Evolutionary conservation across 148 eudicot genomes (phyloP), one percentile per base, ranked within the genome.

Genomic region (Dianthus caryophyllus): DNA sequence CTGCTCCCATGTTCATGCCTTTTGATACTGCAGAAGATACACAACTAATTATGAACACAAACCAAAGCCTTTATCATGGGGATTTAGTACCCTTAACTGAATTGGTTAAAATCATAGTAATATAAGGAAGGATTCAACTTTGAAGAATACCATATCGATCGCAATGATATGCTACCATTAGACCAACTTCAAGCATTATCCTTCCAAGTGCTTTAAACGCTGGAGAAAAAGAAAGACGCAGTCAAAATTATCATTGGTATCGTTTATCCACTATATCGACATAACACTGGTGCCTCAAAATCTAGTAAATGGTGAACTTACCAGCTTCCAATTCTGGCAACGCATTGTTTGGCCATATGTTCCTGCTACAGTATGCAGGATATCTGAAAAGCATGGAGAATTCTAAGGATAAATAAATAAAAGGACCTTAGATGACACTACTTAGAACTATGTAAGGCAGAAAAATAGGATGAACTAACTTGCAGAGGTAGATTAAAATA

Each of bases 121-220:
- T 26, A n/a, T 25, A 44, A 57, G 60, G 29, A 44, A 57, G 60
- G 29, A 47, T 48, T 46, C 13, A 58, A 57, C 20, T 22, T 65
- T n/a, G 51, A 61, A 69, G 44, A 60, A 56, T 79, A 93, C 98
- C 95, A 70, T 85, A 93, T 70, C 61, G 79, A 82, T 93, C 98
- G 58, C 98, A 89, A 58, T 93, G 96, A 82, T 81, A 80, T 59
- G 98, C 98, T 49, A 93, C 81, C 82, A 93, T 71, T 73, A 84
- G 75, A 30, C 98, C 96, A 38, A 93, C 88, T 77, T 93, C 90
- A 52, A 87, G 81, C 76, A 93, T 87, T 80, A 93, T 77, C 84
- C 77, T 82, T 73, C 98, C 98, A 75, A 93, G 84, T 68, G 91
- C 84, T 81, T 93, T 93, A 50, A 93, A 93, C 46, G 91, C 98